Evolutionary conservation across 192 early-diverging fungal species (phyloP).

Genomic region (Dissophora globulifera): DNA sequence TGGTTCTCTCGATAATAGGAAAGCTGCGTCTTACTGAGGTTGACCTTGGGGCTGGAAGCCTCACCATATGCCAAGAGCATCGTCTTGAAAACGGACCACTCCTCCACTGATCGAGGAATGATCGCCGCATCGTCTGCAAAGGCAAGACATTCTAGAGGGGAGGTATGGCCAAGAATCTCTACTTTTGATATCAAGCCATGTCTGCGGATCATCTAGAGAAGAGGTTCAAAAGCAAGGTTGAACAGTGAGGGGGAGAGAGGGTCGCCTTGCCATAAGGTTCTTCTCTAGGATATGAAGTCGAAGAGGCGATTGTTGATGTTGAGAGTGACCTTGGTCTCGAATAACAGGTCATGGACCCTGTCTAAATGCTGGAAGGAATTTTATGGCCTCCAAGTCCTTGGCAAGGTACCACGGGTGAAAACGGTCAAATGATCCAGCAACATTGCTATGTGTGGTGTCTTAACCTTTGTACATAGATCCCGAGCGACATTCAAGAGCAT

Average conservation of each 20-base stretch:
- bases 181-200: not conserved
- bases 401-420: slow-evolving; percentile 26
- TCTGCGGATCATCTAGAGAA: slow-evolving; percentile 2
- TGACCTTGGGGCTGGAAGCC: too few species aligned
- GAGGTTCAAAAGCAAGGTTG: slow-evolving; percentile 44
- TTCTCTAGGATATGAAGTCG: slow-evolving; percentile 4
- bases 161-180: not conserved
- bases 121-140: slow-evolving; percentile 54
- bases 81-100: too few species aligned
- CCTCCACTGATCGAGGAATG: too few species aligned
- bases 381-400: not conserved
- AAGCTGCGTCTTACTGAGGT: too few species aligned
- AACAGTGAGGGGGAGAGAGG: slow-evolving; percentile 37
- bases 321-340: slow-evolving; percentile 19
- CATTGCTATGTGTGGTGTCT: slow-evolving; percentile 17
- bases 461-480: not conserved
- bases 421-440: slow-evolving; percentile 36
- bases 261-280: slow-evolving; percentile 49
- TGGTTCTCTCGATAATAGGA: too few species aligned
- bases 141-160: slow-evolving; percentile 7
- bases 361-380: not conserved
- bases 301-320: slow-evolving; percentile 25
- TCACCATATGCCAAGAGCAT: too few species aligned
- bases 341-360: slow-evolving; percentile 15
- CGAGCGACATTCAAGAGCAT: not conserved